Conservation (phyloP, 106 monocot species). For the Agapanthus africanus region DNA sequence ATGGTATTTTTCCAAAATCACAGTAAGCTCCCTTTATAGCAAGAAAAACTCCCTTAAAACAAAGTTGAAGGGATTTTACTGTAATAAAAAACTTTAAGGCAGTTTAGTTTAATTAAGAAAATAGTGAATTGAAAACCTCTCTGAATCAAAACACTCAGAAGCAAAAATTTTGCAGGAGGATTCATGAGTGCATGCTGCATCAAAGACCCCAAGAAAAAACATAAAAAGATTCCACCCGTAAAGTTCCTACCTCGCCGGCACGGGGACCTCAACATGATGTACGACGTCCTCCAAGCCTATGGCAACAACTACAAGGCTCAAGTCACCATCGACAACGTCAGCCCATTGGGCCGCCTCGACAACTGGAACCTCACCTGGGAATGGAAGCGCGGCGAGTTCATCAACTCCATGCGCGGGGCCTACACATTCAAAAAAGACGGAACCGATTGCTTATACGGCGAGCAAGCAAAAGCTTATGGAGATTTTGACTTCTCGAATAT, state of each 20-base stretch:
- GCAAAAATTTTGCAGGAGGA: slow-evolving; percentile 21
- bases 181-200: slow-evolving; percentile 76
- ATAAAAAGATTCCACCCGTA: slow-evolving; percentile 1
- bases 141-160: too few relatives aligned
- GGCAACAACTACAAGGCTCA: slow-evolving; percentile 78
- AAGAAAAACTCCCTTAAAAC: too few relatives aligned
- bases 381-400: slow-evolving; percentile 96
- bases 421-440: slow-evolving; percentile 65
- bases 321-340: slow-evolving; percentile 74
- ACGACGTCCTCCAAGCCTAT: slow-evolving; percentile 78
- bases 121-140: too few relatives aligned
- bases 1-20: too few relatives aligned
- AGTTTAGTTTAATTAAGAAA: too few relatives aligned
- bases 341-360: slow-evolving; percentile 75
- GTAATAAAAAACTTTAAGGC: too few relatives aligned
- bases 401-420: slow-evolving; percentile 80
- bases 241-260: slow-evolving; percentile 52
- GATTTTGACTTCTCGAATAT: slow-evolving; percentile 65
- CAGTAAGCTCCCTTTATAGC: too few relatives aligned
- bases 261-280: slow-evolving; percentile 80
- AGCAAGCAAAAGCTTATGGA: slow-evolving; percentile 49
- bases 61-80: too few relatives aligned
- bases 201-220: slow-evolving; percentile 53
- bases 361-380: slow-evolving; percentile 97
- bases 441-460: slow-evolving; percentile 65